Evolutionary conservation across 208 protist species (phyloP).

Genomic region (Naegleria fowleri): DNA sequence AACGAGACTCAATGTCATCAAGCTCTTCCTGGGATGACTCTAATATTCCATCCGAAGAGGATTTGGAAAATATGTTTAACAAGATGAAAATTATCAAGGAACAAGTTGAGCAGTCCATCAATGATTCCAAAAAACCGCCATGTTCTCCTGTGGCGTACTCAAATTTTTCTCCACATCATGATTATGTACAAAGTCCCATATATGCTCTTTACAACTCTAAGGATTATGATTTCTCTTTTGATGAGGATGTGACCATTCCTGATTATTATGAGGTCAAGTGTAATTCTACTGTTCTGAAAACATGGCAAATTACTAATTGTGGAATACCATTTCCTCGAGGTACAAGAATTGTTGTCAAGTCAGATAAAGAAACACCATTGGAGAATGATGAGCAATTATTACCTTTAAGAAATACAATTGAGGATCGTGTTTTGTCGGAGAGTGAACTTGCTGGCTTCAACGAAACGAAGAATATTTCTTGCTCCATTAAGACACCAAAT

Average conservation of each 20-base stretch:
- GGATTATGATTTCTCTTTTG: background rate
- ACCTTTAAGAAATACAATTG: background rate
- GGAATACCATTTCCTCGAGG: background rate
- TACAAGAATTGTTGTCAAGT: background rate
- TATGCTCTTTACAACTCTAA: background rate
- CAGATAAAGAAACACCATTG: background rate
- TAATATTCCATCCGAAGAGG: background rate
- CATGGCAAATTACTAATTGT: background rate
- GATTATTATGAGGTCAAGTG: background rate
- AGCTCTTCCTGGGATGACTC: background rate
- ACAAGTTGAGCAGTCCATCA: conserved; percentile 1
- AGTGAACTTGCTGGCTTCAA: background rate
- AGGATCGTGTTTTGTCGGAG: background rate
- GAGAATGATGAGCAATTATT: background rate
- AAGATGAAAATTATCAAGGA: conserved; percentile 16
- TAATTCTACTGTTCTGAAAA: background rate
- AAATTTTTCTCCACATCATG: too few relatives aligned
- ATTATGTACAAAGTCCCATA: background rate
- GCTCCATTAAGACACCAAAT: background rate
- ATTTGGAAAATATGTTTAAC: conserved; percentile 8
- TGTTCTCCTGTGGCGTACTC: background rate
- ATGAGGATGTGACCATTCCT: background rate
- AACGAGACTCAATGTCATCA: background rate
- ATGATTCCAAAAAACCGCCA: background rate
- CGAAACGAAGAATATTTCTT: background rate